Evolutionary conservation across 345 rosid genomes (phyloP), one percentile per base, ranked within the genome.

Genomic region (Arabidopsis suecica): DNA sequence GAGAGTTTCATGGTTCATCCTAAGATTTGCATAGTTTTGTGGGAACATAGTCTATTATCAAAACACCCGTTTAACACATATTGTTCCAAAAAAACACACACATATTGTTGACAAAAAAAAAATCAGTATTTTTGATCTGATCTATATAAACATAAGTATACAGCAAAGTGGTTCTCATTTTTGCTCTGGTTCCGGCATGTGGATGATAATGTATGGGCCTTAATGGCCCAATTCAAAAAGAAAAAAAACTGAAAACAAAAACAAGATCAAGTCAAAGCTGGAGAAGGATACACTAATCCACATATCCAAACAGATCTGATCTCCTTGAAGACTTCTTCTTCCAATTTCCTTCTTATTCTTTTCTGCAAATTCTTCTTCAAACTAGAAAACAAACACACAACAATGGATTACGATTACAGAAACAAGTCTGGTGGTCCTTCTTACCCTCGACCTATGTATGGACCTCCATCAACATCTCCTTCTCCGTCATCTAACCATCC

Each of bases 331-430:
- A 60, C 65, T 49, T 57, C 14, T 66, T 33, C 63, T 38, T 12
- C 23, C 62, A 58, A 1, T 40, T 44, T 12, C 23, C 4, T 20
- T 1, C 28, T 36, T 37, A 8, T 25, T 12, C 12, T 3, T 48
- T 34, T 64, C 79, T 25, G 51, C 14, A 23, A 32, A 30, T 18
- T 42, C 71, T n/a, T 42, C 69, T 50, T 50, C 5, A 4, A n/a
- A 32, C n/a, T 12, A 11, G 14, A 33, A 4, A 28, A 28, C 2
- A 28, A 10, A 12, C 7, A 47, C 18, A 5, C 23, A 13, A 16
- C 6, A 65, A 87, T 85, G 88, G 83, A 80, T 70, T 81, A 85
- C 82, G 90, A 83, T 73, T 86, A 68, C 78, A 79, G 86, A 77
- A 89, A 61, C 82, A 79, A 87, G 73, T 60, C 84, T 5, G 71